Evolutionary conservation across 352 stramenopile genomes (phyloP).

Genomic region (Globisporangium abappressorium): DNA sequence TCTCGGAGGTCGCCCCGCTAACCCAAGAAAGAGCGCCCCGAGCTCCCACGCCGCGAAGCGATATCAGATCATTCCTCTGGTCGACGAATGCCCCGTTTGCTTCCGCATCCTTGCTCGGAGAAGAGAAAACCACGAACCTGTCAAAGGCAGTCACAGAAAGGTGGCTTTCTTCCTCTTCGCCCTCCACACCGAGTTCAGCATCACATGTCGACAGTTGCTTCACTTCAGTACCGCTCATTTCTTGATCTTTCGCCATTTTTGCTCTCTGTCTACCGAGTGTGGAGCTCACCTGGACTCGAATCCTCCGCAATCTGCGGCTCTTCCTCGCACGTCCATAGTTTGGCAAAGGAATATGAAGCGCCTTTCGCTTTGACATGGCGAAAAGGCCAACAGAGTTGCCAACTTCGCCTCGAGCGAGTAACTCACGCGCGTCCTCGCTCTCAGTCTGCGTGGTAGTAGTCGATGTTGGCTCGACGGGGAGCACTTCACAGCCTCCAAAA

Average conservation of each 20-base stretch:
- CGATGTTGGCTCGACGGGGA: not conserved
- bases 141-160: not conserved
- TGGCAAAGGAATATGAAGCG: not conserved
- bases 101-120: not conserved
- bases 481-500: too few species aligned
- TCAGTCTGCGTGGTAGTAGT: not conserved
- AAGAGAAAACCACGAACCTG: constrained; percentile 11
- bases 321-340: not conserved
- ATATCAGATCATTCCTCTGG: constrained; percentile 16
- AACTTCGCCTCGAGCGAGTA: not conserved
- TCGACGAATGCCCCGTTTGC: not conserved
- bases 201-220: not conserved
- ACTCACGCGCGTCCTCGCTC: not conserved
- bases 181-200: not conserved
- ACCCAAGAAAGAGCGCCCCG: not conserved
- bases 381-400: not conserved
- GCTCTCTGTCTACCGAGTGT: not conserved
- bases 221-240: not conserved
- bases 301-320: too few species aligned
- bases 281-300: not conserved
- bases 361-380: not conserved
- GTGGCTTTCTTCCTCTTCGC: not conserved
- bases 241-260: not conserved
- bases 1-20: not conserved
- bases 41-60: not conserved